Evolutionary conservation across 495 filamentous ascomycete species (phyloP).

Genomic region (Trichoderma asperelloides): DNA sequence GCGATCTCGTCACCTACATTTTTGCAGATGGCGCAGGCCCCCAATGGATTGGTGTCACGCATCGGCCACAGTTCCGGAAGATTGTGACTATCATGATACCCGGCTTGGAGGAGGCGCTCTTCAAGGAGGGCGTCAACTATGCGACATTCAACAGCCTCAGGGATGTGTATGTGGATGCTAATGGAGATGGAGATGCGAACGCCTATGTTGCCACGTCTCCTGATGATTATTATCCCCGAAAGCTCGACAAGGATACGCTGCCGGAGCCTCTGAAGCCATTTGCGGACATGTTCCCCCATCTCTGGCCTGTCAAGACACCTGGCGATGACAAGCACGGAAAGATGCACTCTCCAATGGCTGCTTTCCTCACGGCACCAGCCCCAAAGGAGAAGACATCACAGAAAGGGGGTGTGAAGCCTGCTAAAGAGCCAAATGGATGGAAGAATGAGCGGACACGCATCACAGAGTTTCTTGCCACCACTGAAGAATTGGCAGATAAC

Average conservation of each 20-base stretch:
- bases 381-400: constrained; percentile 49
- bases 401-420: constrained; percentile 46
- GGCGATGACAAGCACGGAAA: constrained; percentile 72
- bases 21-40: constrained; percentile 76
- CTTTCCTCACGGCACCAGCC: constrained; percentile 59
- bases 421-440: constrained; percentile 50
- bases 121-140: constrained; percentile 57
- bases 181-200: constrained; percentile 22
- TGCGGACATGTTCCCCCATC: constrained; percentile 71
- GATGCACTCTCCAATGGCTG: constrained; percentile 74
- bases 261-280: constrained; percentile 58
- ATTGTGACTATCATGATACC: constrained; percentile 92
- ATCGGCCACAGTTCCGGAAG: constrained; percentile 68
- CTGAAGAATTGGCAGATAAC: constrained; percentile 69
- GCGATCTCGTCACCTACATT: constrained; percentile 76
- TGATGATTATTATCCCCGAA: constrained; percentile 65
- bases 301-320: constrained; percentile 82
- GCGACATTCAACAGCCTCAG: constrained; percentile 20
- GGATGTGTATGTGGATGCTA: constrained; percentile 18
- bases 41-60: constrained; percentile 75
- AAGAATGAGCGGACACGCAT: constrained; percentile 66
- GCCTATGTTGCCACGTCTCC: constrained; percentile 33
- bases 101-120: constrained; percentile 83
- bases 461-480: constrained; percentile 60
- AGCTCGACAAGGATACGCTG: constrained; percentile 50